Evolutionary conservation across 202 grass and related monocot genomes (phyloP).

Genomic region (Panicum virgatum): DNA sequence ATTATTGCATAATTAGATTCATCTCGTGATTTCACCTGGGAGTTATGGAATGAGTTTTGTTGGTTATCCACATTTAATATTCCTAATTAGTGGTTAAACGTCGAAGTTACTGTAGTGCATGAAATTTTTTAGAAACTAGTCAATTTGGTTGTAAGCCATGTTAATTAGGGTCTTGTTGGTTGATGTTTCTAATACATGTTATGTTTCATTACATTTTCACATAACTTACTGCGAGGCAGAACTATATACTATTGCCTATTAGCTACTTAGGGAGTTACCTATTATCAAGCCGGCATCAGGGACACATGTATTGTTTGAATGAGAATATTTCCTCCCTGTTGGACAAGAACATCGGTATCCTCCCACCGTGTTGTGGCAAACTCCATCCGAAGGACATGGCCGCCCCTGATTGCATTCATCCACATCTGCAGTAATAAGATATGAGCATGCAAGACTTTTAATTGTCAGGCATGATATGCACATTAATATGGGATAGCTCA

Average conservation of each 20-base stretch:
- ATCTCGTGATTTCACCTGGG: too few species aligned
- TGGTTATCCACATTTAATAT: too few species aligned
- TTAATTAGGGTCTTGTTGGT: neutral
- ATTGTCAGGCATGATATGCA: neutral
- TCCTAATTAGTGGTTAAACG: too few species aligned
- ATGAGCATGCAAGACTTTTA: too few species aligned
- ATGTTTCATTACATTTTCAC: neutral
- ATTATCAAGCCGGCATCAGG: neutral
- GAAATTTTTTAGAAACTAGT: too few species aligned
- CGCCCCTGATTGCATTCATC: conserved; percentile 33
- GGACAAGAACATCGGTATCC: conserved; percentile 39
- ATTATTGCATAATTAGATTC: too few species aligned
- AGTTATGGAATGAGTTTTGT: too few species aligned
- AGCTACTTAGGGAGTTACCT: neutral
- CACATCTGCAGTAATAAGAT: conserved; percentile 19
- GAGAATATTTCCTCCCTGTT: conserved; percentile 18
- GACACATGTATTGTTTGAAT: neutral
- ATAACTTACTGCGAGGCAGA: neutral
- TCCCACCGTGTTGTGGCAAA: conserved; percentile 36
- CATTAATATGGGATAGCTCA: neutral
- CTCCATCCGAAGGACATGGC: conserved; percentile 21
- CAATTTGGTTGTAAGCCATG: too few species aligned
- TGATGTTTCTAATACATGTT: neutral
- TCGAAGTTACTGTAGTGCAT: too few species aligned
- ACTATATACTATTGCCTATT: neutral